phyloP scores from a whole-genome alignment of 192 early-diverging fungal species.

The Thamnidium elegans region DNA sequence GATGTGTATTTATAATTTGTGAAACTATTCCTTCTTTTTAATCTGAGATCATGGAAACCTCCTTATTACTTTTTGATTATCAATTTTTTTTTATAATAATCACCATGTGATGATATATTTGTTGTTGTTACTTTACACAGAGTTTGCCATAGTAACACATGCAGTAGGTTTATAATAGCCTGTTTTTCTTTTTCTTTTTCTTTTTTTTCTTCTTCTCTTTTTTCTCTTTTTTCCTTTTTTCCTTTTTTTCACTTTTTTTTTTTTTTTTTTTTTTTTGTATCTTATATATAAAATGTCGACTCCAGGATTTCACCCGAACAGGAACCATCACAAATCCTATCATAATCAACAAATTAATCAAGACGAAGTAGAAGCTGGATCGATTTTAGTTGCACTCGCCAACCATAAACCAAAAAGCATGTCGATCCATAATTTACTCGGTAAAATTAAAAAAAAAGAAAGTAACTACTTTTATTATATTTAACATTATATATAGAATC shows the following conservation, averaged over 20 bases:
- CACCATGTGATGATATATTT: no score
- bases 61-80: no score
- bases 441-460: background rate
- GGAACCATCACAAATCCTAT: background rate
- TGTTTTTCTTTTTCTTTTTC: conserved; percentile 10
- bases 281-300: background rate
- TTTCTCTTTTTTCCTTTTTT: background rate
- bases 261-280: background rate
- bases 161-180: background rate
- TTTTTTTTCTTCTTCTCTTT: background rate
- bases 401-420: conserved; percentile 7
- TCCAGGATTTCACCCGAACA: background rate
- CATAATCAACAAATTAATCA: background rate
- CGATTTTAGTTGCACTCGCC: conserved; percentile 23
- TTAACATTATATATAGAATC: no score
- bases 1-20: no score
- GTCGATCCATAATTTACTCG: conserved; percentile 15
- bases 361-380: conserved; percentile 23
- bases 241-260: conserved; percentile 4
- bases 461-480: no score
- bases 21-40: no score
- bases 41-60: no score
- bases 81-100: no score
- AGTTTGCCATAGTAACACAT: no score
- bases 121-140: no score